A percentile compares a stretch with the other conserved stretches of the same genome.
These are phyloP conservation scores for Aspergillus floridensis DNA, from an alignment of 2,329 filamentous ascomycete species.

Conservation along the genomic window DNA sequence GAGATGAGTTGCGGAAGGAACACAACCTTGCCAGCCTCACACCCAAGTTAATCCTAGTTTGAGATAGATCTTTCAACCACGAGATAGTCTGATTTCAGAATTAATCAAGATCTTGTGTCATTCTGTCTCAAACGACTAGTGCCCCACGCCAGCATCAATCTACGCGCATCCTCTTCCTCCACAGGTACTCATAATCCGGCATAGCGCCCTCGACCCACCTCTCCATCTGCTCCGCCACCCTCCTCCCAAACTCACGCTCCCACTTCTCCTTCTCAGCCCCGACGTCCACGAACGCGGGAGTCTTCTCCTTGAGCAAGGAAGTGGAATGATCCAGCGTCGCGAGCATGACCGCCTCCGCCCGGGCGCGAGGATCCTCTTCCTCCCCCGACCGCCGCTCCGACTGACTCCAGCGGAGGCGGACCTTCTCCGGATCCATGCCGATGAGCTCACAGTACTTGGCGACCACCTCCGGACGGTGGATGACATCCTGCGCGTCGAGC, in stretches of 20 bases:
- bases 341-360: neutral
- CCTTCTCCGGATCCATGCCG: neutral
- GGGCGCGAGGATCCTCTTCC: neutral
- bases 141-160: neutral
- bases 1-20: too few relatives aligned
- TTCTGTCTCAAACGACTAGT: too few relatives aligned
- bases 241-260: neutral
- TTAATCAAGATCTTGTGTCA: too few relatives aligned
- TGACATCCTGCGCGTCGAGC: slow-evolving; percentile 31
- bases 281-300: neutral
- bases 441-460: neutral
- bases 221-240: neutral
- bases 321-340: neutral
- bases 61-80: too few relatives aligned
- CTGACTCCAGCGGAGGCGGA: neutral
- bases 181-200: slow-evolving; percentile 3
- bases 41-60: too few relatives aligned
- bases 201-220: neutral
- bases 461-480: slow-evolving; percentile 22
- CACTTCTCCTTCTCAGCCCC: neutral
- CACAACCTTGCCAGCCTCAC: too few relatives aligned
- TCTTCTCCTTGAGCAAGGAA: neutral
- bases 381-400: neutral
- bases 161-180: neutral
- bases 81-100: too few relatives aligned